A percentile compares a stretch with the other conserved stretches of the same genome.
phyloP scores from a whole-genome alignment of 192 early-diverging fungal genomes.

The Backusella psychrophila region DNA sequence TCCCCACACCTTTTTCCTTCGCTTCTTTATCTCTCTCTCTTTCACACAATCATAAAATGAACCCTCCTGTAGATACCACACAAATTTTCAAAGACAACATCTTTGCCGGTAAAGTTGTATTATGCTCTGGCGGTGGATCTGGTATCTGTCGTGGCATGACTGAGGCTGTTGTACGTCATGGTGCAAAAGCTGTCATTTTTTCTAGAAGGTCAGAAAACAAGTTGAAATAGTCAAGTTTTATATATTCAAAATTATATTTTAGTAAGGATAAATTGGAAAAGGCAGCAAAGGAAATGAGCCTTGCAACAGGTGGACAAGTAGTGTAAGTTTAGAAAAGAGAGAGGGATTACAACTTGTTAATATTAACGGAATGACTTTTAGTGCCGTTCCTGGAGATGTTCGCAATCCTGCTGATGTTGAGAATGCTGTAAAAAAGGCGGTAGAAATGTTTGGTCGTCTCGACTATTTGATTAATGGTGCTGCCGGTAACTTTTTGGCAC shows the following conservation, averaged over 20 bases:
- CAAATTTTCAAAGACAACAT: constrained; percentile 33
- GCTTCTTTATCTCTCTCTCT: not conserved
- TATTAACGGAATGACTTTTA: not conserved
- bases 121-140: constrained; percentile 55
- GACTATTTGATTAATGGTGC: constrained; percentile 59
- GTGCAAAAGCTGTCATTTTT: constrained; percentile 60
- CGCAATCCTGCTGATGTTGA: constrained; percentile 57
- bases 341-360: not conserved
- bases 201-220: constrained; percentile 47
- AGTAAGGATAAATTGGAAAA: constrained; percentile 60
- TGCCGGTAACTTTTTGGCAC: constrained; percentile 75
- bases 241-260: not conserved
- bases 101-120: constrained; percentile 34
- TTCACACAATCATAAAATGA: constrained; percentile 3
- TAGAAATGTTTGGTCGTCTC: constrained; percentile 63
- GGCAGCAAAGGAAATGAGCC: constrained; percentile 61
- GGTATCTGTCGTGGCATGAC: constrained; percentile 71
- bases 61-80: constrained; percentile 25
- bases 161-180: constrained; percentile 60
- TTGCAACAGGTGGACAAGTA: constrained; percentile 53
- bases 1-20: not conserved
- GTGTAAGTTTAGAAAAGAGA: constrained; percentile 22
- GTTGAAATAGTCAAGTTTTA: too few species aligned
- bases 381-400: constrained; percentile 62
- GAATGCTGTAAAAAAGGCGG: constrained; percentile 53